phyloP scores from a whole-genome alignment of 1,284 basidiomycete genomes.

The Termitomyces sp. region DNA sequence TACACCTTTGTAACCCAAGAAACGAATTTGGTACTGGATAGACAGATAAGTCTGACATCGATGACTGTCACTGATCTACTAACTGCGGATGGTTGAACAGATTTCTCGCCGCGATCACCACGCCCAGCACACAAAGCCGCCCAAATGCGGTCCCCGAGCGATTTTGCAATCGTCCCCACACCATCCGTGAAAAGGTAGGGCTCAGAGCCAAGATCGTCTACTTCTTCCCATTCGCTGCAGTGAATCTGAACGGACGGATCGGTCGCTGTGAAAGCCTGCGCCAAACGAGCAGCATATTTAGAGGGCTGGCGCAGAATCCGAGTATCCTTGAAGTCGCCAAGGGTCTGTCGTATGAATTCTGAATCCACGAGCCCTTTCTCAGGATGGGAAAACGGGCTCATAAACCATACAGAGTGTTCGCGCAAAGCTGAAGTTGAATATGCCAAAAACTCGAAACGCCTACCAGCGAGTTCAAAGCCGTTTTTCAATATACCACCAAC shows the following conservation, averaged over 20 bases:
- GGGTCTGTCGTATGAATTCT: slow-evolving; percentile 48
- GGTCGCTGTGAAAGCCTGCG: slow-evolving; percentile 80
- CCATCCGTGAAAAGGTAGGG: slow-evolving; percentile 67
- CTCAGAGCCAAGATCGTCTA: slow-evolving; percentile 46
- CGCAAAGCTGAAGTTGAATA: slow-evolving; percentile 70
- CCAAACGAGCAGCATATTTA: slow-evolving; percentile 74
- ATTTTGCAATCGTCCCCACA: slow-evolving; percentile 66
- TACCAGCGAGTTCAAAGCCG: slow-evolving; percentile 66
- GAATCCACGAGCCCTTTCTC: slow-evolving; percentile 43
- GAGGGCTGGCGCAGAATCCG: slow-evolving; percentile 57
- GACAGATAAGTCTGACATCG: slow-evolving; percentile 2
- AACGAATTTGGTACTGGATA: slow-evolving; percentile 66
- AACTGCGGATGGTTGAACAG: slow-evolving; percentile 55
- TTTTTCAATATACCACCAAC: slow-evolving; percentile 60
- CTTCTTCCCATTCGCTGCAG: slow-evolving; percentile 53
- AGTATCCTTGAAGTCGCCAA: slow-evolving; percentile 58
- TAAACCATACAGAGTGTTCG: slow-evolving; percentile 75
- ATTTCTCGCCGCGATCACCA: slow-evolving; percentile 28
- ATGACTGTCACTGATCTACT: slow-evolving; percentile 23
- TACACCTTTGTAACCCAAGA: slow-evolving; percentile 75
- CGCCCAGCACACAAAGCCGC: slow-evolving; percentile 42
- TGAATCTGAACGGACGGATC: slow-evolving; percentile 60
- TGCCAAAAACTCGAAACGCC: slow-evolving; percentile 67
- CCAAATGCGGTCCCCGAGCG: slow-evolving; percentile 57
- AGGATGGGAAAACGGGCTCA: slow-evolving; percentile 52